Evolutionary conservation across 306 rosid species (phyloP).

Genomic region (Neltuma alba): DNA sequence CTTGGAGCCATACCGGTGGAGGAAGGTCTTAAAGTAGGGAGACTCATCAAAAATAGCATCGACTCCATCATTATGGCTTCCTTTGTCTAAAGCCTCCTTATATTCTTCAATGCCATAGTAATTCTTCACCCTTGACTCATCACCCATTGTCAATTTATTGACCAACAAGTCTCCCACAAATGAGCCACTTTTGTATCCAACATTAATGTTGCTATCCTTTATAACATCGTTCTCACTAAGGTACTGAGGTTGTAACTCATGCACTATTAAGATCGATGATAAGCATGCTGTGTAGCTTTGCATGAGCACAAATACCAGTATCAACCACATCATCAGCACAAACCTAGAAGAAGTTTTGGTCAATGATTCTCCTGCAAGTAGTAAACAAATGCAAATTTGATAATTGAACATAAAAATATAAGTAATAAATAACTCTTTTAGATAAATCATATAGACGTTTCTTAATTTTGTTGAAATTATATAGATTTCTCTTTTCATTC

Average conservation of each 20-base stretch:
- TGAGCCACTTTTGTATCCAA: neutral
- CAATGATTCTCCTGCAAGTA: conserved; percentile 16
- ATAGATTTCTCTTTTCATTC: too few species aligned
- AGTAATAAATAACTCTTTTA: too few species aligned
- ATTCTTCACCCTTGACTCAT: neutral
- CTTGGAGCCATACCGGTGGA: too few species aligned
- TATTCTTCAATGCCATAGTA: neutral
- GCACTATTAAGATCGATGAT: conserved; percentile 22
- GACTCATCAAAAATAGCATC: too few species aligned
- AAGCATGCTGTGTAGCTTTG: conserved; percentile 33
- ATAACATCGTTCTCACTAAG: neutral
- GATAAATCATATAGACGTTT: too few species aligned
- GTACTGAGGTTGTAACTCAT: conserved; percentile 23
- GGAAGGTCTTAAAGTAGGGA: too few species aligned
- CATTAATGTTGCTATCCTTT: neutral
- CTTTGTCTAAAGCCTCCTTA: too few species aligned
- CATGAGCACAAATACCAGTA: conserved; percentile 6
- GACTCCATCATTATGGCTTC: too few species aligned
- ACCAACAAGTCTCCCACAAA: neutral
- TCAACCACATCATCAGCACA: neutral
- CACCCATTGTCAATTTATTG: neutral
- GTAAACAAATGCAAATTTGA: neutral
- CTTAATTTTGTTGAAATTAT: too few species aligned
- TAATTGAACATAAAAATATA: too few species aligned
- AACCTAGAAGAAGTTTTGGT: neutral